Evolutionary conservation across 345 rosid species (phyloP).

Genomic region (Clausena lansium): DNA sequence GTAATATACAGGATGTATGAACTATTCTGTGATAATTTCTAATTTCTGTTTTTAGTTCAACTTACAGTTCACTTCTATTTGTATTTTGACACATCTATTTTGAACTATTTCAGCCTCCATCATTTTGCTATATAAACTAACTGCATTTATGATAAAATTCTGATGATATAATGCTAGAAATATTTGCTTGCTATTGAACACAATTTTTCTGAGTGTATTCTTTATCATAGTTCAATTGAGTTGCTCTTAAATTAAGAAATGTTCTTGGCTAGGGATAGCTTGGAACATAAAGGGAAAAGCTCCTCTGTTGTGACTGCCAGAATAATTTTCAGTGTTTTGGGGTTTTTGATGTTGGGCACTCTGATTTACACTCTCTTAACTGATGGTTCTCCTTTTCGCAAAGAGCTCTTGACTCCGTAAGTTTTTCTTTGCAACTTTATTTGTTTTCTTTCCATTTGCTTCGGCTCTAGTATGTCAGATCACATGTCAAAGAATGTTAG

Average conservation of each 20-base stretch:
- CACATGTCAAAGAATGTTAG: background rate
- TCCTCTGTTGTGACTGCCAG: constrained; percentile 56
- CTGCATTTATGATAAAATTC: background rate
- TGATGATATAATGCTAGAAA: background rate
- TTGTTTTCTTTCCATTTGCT: background rate
- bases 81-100: background rate
- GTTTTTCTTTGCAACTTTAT: constrained; percentile 17
- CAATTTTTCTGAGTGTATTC: background rate
- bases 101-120: background rate
- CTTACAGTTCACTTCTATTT: background rate
- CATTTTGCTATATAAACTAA: background rate
- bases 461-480: background rate
- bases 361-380: constrained; percentile 62
- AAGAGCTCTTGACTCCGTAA: constrained; percentile 83
- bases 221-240: background rate
- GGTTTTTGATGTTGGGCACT: constrained; percentile 70
- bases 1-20: background rate
- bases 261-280: constrained; percentile 37
- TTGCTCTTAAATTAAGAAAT: constrained; percentile 4
- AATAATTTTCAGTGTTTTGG: constrained; percentile 57
- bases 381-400: constrained; percentile 84
- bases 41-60: background rate
- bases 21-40: background rate
- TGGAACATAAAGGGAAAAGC: constrained; percentile 37
- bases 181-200: background rate